Evolutionary conservation across 2,329 filamentous ascomycete genomes (phyloP).

Genomic region (Colletotrichum kahawae): DNA sequence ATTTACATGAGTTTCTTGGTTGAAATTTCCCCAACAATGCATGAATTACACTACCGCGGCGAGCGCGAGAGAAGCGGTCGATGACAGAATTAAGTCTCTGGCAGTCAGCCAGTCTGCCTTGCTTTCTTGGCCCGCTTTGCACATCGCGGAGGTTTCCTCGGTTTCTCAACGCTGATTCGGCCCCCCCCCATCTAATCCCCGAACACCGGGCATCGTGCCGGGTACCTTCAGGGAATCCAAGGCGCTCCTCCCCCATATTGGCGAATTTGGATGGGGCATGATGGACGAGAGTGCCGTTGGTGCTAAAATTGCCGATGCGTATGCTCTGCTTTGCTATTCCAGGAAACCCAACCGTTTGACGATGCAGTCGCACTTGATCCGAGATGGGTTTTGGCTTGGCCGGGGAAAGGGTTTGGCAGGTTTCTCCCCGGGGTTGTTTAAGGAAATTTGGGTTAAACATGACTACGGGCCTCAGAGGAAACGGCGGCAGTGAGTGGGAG

Average conservation of each 20-base stretch:
- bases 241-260: not conserved
- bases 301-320: not conserved
- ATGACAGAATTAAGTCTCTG: not conserved
- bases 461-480: not conserved
- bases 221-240: not conserved
- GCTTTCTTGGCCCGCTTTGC: constrained; percentile 2
- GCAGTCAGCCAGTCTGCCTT: not conserved
- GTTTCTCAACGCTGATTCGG: not conserved
- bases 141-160: not conserved
- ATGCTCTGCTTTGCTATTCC: not conserved
- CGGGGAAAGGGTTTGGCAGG: constrained; percentile 8
- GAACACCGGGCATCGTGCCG: not conserved
- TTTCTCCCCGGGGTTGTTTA: not conserved
- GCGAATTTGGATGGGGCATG: not conserved
- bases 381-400: constrained; percentile 4
- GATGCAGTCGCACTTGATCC: not conserved
- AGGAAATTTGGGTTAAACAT: constrained; percentile 2
- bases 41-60: not conserved
- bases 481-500: not conserved
- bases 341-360: not conserved
- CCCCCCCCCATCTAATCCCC: constrained; percentile 2
- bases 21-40: not conserved
- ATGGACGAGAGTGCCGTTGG: not conserved
- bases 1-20: not conserved
- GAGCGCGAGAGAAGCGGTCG: not conserved